Evolutionary conservation across 139 green algal genomes (phyloP).

Genomic region (Raphidocelis subcapitata): DNA sequence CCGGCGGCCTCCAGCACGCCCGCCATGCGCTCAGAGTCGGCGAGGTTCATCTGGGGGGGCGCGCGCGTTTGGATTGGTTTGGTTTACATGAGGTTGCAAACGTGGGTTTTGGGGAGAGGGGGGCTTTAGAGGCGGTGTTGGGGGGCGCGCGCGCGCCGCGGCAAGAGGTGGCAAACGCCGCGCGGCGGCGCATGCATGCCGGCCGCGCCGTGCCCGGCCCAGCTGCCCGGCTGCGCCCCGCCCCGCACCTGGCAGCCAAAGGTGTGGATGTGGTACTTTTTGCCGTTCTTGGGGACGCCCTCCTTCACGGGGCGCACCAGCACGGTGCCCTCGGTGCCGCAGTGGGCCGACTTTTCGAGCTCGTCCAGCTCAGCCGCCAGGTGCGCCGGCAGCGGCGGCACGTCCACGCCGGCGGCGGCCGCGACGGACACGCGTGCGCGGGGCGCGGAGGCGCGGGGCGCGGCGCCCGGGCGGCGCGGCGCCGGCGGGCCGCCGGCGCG

Average conservation of each 20-base stretch:
- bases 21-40: constrained; percentile 96
- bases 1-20: constrained; percentile 85
- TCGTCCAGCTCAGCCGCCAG: constrained; percentile 26
- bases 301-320: constrained; percentile 35
- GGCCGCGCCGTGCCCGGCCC: no score
- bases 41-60: constrained; percentile 90
- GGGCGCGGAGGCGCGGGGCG: no score
- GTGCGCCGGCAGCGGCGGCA: not conserved
- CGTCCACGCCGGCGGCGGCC: not conserved
- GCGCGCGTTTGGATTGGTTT: constrained; percentile 1
- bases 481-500: no score
- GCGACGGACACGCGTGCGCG: no score
- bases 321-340: constrained; percentile 28
- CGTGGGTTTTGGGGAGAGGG: not conserved
- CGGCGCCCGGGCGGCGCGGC: no score
- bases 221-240: no score
- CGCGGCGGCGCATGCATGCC: no score
- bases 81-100: not conserved
- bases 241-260: constrained; percentile 86
- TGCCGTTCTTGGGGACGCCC: constrained; percentile 55
- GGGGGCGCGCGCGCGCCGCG: not conserved
- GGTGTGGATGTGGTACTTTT: constrained; percentile 93
- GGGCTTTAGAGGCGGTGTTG: not conserved
- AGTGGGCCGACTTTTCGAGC: constrained; percentile 20
- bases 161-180: no score